These are phyloP conservation scores for Sphagnum magellanicum DNA, from an alignment of 228 moss, liverwort and hornwort species.

Conservation along the genomic window DNA sequence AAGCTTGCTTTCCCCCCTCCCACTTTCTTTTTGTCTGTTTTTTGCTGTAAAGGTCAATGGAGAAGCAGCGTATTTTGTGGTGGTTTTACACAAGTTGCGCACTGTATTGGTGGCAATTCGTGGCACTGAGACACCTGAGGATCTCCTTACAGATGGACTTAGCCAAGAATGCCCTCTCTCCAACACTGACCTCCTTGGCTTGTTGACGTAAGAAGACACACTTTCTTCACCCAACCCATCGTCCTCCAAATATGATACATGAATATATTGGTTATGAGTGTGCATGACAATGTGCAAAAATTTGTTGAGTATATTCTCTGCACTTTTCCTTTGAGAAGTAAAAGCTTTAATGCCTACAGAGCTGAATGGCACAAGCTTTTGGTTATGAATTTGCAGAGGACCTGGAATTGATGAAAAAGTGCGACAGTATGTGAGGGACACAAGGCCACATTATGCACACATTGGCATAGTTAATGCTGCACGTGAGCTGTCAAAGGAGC, in stretches of 20 bases:
- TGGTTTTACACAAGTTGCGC: slow-evolving; percentile 23
- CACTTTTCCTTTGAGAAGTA: no score
- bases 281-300: no score
- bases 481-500: slow-evolving; percentile 78
- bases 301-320: no score
- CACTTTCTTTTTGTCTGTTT: no score
- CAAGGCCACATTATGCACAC: slow-evolving; percentile 75
- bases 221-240: no score
- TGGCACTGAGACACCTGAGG: slow-evolving; percentile 51
- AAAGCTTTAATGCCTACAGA: no score
- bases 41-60: slow-evolving; percentile 46
- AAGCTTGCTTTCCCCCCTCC: no score
- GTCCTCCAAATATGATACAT: no score
- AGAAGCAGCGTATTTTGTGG: slow-evolving; percentile 52
- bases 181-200: slow-evolving; percentile 58
- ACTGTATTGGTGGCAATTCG: slow-evolving; percentile 53
- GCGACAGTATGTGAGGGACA: slow-evolving; percentile 24
- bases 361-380: neutral
- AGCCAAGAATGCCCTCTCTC: slow-evolving; percentile 36
- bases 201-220: slow-evolving; percentile 49
- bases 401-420: slow-evolving; percentile 29
- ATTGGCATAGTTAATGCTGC: slow-evolving; percentile 86
- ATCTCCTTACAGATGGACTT: slow-evolving; percentile 49
- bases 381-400: slow-evolving; percentile 36
- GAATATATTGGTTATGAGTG: no score